These are phyloP conservation scores for Rutstroemia sydowiana DNA, from an alignment of 2,329 filamentous ascomycete genomes.

Conservation along the genomic window DNA sequence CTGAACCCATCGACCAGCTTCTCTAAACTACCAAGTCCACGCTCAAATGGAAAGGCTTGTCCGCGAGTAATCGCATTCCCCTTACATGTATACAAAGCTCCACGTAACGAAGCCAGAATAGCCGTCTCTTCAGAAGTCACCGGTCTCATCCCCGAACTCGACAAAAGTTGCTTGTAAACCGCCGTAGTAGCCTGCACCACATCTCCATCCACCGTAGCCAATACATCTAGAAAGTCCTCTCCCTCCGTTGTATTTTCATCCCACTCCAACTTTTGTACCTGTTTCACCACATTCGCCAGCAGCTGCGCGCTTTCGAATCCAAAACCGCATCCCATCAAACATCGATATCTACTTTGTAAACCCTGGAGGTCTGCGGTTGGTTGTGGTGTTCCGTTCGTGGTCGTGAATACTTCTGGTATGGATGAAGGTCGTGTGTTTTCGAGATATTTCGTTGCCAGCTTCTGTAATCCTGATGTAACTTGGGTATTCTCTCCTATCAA, in stretches of 20 bases:
- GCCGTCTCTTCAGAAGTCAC: constrained; percentile 13
- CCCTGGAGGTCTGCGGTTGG: constrained; percentile 10
- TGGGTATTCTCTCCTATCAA: constrained; percentile 26
- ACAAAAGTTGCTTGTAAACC: constrained; percentile 19
- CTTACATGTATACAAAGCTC: constrained; percentile 9
- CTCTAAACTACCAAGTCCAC: constrained; percentile 15
- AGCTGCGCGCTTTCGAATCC: constrained; percentile 27
- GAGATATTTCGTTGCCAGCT: constrained; percentile 27
- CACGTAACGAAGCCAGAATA: constrained; percentile 5
- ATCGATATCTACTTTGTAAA: constrained; percentile 25
- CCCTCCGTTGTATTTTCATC: neutral
- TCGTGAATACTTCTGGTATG: constrained; percentile 16
- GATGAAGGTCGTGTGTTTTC: constrained; percentile 17
- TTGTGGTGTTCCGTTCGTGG: neutral
- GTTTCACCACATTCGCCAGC: constrained; percentile 14
- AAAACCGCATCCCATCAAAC: constrained; percentile 30
- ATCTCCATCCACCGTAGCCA: constrained; percentile 30
- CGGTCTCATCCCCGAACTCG: constrained; percentile 9
- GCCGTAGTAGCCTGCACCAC: constrained; percentile 24
- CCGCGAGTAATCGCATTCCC: neutral
- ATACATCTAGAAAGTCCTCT: constrained; percentile 15
- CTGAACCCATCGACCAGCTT: constrained; percentile 4
- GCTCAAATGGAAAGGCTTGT: constrained; percentile 14
- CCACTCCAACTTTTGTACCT: constrained; percentile 8
- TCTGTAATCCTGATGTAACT: constrained; percentile 31